Percentiles rank a stretch among this genome's conserved stretches.
Conservation (phyloP, 1,284 basidiomycete genomes). For the Vanrija pseudolonga region DNA sequence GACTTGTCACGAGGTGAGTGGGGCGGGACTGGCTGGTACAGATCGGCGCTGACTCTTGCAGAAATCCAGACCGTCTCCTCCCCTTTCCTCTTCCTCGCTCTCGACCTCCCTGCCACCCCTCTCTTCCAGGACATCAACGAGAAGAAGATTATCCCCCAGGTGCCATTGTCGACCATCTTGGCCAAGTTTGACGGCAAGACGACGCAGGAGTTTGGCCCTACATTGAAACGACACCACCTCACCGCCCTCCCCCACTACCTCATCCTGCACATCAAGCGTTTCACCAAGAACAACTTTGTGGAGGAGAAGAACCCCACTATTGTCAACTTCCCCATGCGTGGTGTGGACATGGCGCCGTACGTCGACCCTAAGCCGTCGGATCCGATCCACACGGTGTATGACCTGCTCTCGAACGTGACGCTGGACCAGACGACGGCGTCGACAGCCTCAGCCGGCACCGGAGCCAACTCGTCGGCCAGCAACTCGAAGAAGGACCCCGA, state of each 20-base stretch:
- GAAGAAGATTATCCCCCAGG: conserved; percentile 98
- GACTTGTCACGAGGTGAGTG: conserved; percentile 80
- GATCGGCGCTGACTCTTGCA: conserved; percentile 46
- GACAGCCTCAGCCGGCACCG: conserved; percentile 55
- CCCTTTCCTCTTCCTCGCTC: conserved; percentile 90
- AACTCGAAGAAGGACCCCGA: conserved; percentile 18
- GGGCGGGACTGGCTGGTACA: not conserved
- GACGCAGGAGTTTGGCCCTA: conserved; percentile 79
- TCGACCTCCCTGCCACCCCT: conserved; percentile 93
- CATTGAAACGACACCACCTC: conserved; percentile 83
- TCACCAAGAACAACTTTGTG: conserved; percentile 96
- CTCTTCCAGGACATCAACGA: conserved; percentile 92
- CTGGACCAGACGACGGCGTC: conserved; percentile 86
- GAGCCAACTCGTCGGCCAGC: conserved; percentile 43
- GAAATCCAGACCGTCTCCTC: conserved; percentile 81
- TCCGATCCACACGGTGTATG: conserved; percentile 68
- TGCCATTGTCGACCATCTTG: conserved; percentile 84
- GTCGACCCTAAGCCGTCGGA: conserved; percentile 64
- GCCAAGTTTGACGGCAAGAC: conserved; percentile 91
- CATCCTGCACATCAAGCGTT: conserved; percentile 92
- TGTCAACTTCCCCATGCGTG: conserved; percentile 91
- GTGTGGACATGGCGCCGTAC: conserved; percentile 85
- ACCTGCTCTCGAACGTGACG: conserved; percentile 91
- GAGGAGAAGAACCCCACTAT: conserved; percentile 99
- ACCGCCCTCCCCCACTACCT: conserved; percentile 84